Evolutionary conservation across 2,329 filamentous ascomycete genomes (phyloP).

Genomic region (Esteya vermicola): DNA sequence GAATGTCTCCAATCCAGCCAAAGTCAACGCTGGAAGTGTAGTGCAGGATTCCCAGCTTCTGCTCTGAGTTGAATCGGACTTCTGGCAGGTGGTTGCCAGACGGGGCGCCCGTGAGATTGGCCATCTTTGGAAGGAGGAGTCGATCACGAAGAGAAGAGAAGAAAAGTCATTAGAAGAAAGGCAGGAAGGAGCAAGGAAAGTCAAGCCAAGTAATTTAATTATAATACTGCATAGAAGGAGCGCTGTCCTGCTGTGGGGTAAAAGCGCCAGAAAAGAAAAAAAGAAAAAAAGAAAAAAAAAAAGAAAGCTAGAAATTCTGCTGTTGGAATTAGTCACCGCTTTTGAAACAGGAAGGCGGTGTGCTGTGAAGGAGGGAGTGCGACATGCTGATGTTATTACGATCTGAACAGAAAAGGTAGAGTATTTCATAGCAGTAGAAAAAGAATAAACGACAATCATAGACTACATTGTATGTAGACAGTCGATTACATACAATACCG

Average conservation of each 20-base stretch:
- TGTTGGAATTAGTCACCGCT: not conserved
- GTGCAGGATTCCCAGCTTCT: conserved; percentile 26
- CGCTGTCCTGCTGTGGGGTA: no score
- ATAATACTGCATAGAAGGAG: no score
- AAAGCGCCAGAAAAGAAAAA: not conserved
- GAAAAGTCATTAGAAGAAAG: not conserved
- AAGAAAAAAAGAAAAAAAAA: not conserved
- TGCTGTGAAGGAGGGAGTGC: not conserved
- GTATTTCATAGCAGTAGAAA: no score
- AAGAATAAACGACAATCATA: no score
- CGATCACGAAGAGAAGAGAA: no score
- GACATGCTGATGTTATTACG: not conserved
- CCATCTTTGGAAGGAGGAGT: conserved; percentile 4
- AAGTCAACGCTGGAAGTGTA: conserved; percentile 23
- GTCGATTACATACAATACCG: no score
- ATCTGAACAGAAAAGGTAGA: no score
- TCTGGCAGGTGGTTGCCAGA: conserved; percentile 13
- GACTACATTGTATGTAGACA: no score
- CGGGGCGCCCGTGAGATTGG: conserved; percentile 1
- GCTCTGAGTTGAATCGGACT: conserved; percentile 17
- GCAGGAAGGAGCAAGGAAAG: not conserved
- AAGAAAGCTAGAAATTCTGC: not conserved
- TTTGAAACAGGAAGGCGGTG: not conserved
- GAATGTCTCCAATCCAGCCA: conserved; percentile 27
- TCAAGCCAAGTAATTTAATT: not conserved